Conservation (phyloP, 2,329 filamentous ascomycete genomes). For the Paracorniculantispora psalliotae region DNA sequence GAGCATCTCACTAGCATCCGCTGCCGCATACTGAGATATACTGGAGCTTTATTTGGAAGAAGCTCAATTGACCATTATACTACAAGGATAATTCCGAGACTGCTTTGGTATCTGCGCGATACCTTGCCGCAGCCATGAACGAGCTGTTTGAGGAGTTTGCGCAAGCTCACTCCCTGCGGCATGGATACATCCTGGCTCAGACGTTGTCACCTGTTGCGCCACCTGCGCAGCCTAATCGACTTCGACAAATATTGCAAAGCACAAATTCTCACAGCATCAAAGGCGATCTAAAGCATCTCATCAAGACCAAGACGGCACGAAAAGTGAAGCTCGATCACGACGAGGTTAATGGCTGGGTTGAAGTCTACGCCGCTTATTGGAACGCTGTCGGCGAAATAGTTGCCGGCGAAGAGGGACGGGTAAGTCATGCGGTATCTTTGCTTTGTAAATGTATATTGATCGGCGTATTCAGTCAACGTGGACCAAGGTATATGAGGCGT, state of each 20-base stretch:
- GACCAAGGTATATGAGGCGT: constrained; percentile 78
- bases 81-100: background rate
- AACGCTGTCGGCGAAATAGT: constrained; percentile 72
- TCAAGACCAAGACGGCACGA: constrained; percentile 55
- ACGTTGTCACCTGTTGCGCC: constrained; percentile 69
- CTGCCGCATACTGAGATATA: background rate
- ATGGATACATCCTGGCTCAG: constrained; percentile 69
- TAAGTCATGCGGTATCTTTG: constrained; percentile 17
- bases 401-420: constrained; percentile 40
- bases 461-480: constrained; percentile 53
- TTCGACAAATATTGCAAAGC: constrained; percentile 66
- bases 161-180: constrained; percentile 56
- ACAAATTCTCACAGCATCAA: constrained; percentile 63
- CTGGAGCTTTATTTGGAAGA: background rate
- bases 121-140: constrained; percentile 55
- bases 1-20: background rate
- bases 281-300: constrained; percentile 67
- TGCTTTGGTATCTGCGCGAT: background rate
- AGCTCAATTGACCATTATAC: background rate
- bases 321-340: constrained; percentile 53
- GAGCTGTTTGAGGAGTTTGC: constrained; percentile 69
- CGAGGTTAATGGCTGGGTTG: constrained; percentile 77
- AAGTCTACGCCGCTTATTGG: constrained; percentile 82
- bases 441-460: background rate
- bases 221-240: constrained; percentile 54